These are phyloP conservation scores for Alternaria sp. DNA, from an alignment of 2,329 filamentous ascomycete genomes.

Conservation along the genomic window DNA sequence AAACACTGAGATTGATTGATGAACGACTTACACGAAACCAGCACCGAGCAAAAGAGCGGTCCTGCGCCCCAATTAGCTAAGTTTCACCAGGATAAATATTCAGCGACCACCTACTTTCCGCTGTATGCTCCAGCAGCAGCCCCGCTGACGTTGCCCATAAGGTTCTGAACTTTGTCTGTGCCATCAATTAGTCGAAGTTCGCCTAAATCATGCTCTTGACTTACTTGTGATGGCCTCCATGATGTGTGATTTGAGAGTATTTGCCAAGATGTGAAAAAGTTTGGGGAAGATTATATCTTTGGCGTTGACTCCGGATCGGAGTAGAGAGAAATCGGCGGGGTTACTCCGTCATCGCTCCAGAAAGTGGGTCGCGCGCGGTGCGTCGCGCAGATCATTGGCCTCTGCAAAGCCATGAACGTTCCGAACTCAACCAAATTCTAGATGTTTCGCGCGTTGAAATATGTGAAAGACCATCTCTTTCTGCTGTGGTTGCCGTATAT, in stretches of 20 bases:
- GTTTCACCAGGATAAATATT: background rate
- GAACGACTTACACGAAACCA: slow-evolving; percentile 53
- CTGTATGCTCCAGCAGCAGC: slow-evolving; percentile 33
- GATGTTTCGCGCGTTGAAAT: background rate
- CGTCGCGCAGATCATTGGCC: slow-evolving; percentile 7
- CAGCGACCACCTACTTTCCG: slow-evolving; percentile 44
- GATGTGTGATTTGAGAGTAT: slow-evolving; percentile 26
- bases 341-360: slow-evolving; percentile 49
- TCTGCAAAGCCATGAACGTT: slow-evolving; percentile 4
- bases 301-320: slow-evolving; percentile 45
- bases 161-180: slow-evolving; percentile 45
- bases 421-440: background rate
- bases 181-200: slow-evolving; percentile 26
- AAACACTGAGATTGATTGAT: too few relatives aligned
- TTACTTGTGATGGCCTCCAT: slow-evolving; percentile 52
- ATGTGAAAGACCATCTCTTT: background rate
- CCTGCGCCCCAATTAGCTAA: slow-evolving; percentile 34
- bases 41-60: slow-evolving; percentile 52
- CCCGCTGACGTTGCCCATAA: slow-evolving; percentile 38
- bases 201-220: slow-evolving; percentile 13
- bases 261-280: slow-evolving; percentile 19
- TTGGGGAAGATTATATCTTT: slow-evolving; percentile 35
- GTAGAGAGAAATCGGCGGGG: slow-evolving; percentile 35
- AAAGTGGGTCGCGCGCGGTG: slow-evolving; percentile 13
- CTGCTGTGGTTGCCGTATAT: background rate